A percentile compares a stretch with the other conserved stretches of the same genome.
Conservation (phyloP, 2,329 filamentous ascomycete genomes). For the Alternaria sp. region DNA sequence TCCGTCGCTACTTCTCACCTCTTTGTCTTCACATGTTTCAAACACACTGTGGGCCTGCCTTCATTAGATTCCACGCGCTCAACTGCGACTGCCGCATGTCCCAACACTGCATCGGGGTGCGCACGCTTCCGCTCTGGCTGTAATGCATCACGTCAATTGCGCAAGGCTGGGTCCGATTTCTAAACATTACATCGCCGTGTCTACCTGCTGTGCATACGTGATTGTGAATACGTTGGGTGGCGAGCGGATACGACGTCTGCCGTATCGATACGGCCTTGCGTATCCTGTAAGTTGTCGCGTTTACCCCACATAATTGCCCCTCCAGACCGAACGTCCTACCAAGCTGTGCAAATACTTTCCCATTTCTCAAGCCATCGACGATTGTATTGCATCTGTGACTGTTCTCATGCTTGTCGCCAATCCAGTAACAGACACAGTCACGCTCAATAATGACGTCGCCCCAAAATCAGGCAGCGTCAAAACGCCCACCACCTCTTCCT, state of each 20-base stretch:
- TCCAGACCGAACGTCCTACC: conserved; percentile 2
- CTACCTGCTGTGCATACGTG: conserved; percentile 1
- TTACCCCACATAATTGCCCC: conserved; percentile 13
- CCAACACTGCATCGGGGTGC: background rate
- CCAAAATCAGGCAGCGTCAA: conserved; percentile 5
- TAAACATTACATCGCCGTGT: background rate
- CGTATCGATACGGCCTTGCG: background rate
- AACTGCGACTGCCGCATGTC: background rate
- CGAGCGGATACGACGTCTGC: background rate
- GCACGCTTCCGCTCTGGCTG: background rate
- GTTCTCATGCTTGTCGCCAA: conserved; percentile 15
- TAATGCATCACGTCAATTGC: background rate
- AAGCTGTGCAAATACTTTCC: conserved; percentile 3
- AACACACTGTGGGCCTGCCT: background rate
- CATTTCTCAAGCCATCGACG: background rate
- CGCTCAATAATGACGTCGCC: conserved; percentile 31
- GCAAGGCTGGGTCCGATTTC: background rate
- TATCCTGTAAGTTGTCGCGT: background rate
- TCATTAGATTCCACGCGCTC: background rate
- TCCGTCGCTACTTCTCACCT: background rate
- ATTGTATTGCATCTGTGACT: conserved; percentile 4
- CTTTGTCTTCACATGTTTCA: background rate
- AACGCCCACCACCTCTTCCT: conserved; percentile 42
- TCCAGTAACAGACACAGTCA: conserved; percentile 13
- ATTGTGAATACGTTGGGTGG: background rate